Evolutionary conservation across 768 basidiomycete species (phyloP), one percentile per base, ranked within the genome.

Genomic region (Tulasnella sp.): DNA sequence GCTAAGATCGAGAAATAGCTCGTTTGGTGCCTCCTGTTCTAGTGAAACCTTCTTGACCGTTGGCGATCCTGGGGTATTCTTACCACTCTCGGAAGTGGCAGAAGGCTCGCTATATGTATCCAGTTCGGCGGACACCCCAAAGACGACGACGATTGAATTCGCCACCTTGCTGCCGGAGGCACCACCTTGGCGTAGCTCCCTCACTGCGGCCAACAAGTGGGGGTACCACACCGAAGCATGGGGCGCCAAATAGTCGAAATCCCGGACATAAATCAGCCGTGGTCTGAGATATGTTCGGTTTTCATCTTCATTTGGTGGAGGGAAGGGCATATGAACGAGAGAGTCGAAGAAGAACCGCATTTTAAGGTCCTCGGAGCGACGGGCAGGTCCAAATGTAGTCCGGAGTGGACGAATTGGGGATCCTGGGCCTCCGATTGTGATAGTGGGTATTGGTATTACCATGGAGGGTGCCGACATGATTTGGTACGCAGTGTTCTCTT

Each of bases 121-220:
- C n/a, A 90, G 70, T 3, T 86, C 71, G 25, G 91, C 89, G 0
- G 84, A 82, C 64, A 88, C 80, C n/a, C 90, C 89, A 63, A 94
- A 86, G 15, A 96, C 74, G 45, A 96, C 88, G 6, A 83, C 79
- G 6, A 83, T 70, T 2, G 82, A 74, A 42, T 43, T 53, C 9
- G 41, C 31, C n/a, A 57, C 29, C 9, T 45, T 42, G 15, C 25
- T 29, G 6, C 36, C 19, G 23, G 51, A 6, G 5, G 37, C 49
- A 17, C 42, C 41, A 2, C 84, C 82, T 61, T 79, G 76, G 31
- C 91, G 78, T 35, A 88, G 77, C 55, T 81, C 74, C 40, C 82
- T 79, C n/a, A 93, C 85, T 11, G 87, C 83, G 27, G 79, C 74
- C 12, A 91, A 73, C 23, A 97, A 75, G 36, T 82, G 75, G 9